Conservation (phyloP, 345 rosid species). For the Linum trigynum region DNA sequence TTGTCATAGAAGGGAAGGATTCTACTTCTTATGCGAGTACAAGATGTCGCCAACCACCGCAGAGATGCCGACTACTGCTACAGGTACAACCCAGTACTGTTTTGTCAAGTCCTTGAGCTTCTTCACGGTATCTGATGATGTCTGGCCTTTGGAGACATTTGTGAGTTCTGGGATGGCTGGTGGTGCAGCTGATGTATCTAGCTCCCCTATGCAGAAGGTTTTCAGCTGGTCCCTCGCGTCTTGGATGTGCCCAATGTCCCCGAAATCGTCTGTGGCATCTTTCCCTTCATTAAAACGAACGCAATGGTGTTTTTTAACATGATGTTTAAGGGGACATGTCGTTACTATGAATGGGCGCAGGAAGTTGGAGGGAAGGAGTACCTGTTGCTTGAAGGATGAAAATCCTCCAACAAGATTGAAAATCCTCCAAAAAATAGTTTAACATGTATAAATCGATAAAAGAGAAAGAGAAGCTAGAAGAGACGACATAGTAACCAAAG, state of each 20-base stretch:
- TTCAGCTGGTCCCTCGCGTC: constrained; percentile 60
- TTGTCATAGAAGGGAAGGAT: not conserved
- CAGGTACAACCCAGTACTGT: constrained; percentile 67
- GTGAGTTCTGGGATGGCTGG: constrained; percentile 54
- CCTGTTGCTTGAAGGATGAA: constrained; percentile 58
- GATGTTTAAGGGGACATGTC: not conserved
- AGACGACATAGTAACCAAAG: no score
- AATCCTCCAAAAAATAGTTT: no score
- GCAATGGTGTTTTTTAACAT: not conserved
- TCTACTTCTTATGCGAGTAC: constrained; percentile 49
- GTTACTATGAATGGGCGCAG: not conserved
- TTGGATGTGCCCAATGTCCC: constrained; percentile 80
- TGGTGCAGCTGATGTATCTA: constrained; percentile 32
- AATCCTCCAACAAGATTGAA: no score
- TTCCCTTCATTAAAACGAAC: constrained; percentile 31
- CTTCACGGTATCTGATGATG: constrained; percentile 18
- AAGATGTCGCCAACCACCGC: constrained; percentile 51
- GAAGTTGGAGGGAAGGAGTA: constrained; percentile 17
- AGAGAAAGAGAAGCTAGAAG: no score
- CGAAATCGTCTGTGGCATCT: constrained; percentile 80
- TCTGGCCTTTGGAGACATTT: constrained; percentile 35
- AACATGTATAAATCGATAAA: no score
- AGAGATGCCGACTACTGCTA: constrained; percentile 47
- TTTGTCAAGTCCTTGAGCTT: constrained; percentile 44
- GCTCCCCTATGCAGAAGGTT: constrained; percentile 64